Base-by-base conservation (phyloP, 495 filamentous ascomycete species). In the Lasiosphaeris hirsuta region DNA sequence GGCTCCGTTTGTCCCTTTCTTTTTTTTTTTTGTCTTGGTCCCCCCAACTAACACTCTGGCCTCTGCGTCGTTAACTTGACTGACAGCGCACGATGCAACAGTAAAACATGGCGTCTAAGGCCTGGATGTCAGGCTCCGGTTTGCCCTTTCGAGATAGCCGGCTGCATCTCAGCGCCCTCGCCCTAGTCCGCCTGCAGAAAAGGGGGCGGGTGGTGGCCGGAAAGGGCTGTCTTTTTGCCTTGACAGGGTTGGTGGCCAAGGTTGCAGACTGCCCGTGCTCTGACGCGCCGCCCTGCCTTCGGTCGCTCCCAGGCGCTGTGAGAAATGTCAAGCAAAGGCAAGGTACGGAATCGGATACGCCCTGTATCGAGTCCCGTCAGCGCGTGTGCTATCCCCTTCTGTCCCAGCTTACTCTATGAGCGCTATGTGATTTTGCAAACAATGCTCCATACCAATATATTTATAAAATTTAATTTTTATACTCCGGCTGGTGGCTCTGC, bases 101-200 rank as follows among this genome's bases (percentile, higher is more conserved):
- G 33, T 36, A 56, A 53, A 57, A 57, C 49, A 46, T 57, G 54
- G 62, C 51, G 40, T 41, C 19, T 19, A 30, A 50, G 46, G 51
- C 46, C 44, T 47, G 57, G 41, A 53, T 14, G 30, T n/a, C 18
- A 51, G 39, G 36, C 14, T 17, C 57, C 62, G 62, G 62, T 41
- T 64, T 64, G 36, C 62, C 57, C 15, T 34, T 60, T 60, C 15
- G 47, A 56, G 62, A 45, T 56, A 58, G 58, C 62, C 62, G 57
- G 46, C 41, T 51, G 48, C 53, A 45, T 55, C 41, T 39, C 53
- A 46, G 35, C 51, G 38, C 14, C 54, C 13, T 44, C 23, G 41
- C 43, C 53, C 52, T 41, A 30, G 40, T 14, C 17, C 38, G 49
- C 17, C 57, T 19, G 34, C 34, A 34, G 56, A 51, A 37, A 19